Base-by-base conservation (phyloP, 768 basidiomycete genomes). In the Holtermanniella nyarrowii region DNA sequence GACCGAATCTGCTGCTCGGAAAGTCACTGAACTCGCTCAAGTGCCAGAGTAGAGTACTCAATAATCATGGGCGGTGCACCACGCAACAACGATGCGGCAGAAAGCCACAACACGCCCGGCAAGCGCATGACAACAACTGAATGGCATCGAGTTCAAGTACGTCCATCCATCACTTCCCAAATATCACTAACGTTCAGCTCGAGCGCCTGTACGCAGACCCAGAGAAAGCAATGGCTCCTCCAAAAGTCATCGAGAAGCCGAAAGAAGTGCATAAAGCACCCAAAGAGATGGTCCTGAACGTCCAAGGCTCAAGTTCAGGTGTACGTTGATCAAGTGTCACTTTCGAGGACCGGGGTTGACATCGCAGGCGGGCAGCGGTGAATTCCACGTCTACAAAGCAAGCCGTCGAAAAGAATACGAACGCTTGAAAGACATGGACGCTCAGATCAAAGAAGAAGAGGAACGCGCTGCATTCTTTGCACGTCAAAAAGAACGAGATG, bases 321-420 rank as follows among this genome's bases (percentile, higher is more conserved):
- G 95, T 56, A 26, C 20, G 55, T 56, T 1, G 18, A 16, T 18
- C 16, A 2, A 21, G 4, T 12, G 4, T 13, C 12, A 21, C 3
- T 21, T n/a, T n/a, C n/a, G 31, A 7, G 31, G 31, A 37, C 31
- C 31, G 31, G 16, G 16, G 31, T 7, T 37, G 31, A 37, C 31
- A 16, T 14, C 16, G 12, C 39, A 56, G 55, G 55, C 95, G 16
- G 95, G 95, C 46, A 88, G 86, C 51, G 93, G 93, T 41, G 91
- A 93, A 72, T 96, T 97, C 66, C 95, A 99, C 68, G 95, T 99
- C 0, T 99, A 97, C 76, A 97, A 97, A 68, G 91, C 93, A 16
- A 82, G 84, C 58, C 76, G 95, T 56, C 78, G 93, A 66, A 78
- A 93, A 63, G 95, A 99, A 74, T 97, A 96, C 62, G 95, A 99